Evolutionary conservation across 805 yeast genomes (phyloP).

Genomic region (Teunomyces pallodes): DNA sequence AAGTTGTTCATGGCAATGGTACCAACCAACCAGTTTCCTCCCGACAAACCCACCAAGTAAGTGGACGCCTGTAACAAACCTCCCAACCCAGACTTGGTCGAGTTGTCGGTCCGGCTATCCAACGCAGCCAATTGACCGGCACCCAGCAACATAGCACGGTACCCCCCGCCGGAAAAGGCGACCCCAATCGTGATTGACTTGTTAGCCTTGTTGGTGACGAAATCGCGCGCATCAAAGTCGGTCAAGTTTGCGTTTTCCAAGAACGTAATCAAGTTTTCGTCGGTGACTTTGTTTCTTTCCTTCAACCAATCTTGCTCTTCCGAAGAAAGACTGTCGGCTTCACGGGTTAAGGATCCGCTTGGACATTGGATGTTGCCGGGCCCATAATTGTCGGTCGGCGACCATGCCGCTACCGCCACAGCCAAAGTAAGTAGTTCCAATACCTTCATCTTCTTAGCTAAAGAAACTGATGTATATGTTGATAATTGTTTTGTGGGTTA

Average conservation of each 20-base stretch:
- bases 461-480: neutral
- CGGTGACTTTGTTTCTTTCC: conserved; percentile 45
- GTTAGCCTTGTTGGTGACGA: conserved; percentile 33
- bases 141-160: conserved; percentile 73
- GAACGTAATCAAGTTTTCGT: conserved; percentile 44
- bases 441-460: neutral
- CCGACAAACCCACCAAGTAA: conserved; percentile 71
- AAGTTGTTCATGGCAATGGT: conserved; percentile 62
- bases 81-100: conserved; percentile 31
- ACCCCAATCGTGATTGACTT: conserved; percentile 48
- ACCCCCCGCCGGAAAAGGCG: conserved; percentile 83
- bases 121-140: conserved; percentile 43
- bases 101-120: conserved; percentile 32
- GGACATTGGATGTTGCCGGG: conserved; percentile 64
- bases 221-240: conserved; percentile 47
- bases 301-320: conserved; percentile 54
- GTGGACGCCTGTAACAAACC: conserved; percentile 63
- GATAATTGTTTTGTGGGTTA: no score
- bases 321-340: conserved; percentile 45
- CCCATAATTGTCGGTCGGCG: conserved; percentile 50
- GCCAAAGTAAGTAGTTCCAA: conserved; percentile 1
- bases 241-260: conserved; percentile 44
- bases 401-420: conserved; percentile 8
- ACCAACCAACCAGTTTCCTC: conserved; percentile 62
- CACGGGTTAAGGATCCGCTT: conserved; percentile 33